Evolutionary conservation across 148 eudicot species (phyloP).

Genomic region (Amaranthus palmeri): DNA sequence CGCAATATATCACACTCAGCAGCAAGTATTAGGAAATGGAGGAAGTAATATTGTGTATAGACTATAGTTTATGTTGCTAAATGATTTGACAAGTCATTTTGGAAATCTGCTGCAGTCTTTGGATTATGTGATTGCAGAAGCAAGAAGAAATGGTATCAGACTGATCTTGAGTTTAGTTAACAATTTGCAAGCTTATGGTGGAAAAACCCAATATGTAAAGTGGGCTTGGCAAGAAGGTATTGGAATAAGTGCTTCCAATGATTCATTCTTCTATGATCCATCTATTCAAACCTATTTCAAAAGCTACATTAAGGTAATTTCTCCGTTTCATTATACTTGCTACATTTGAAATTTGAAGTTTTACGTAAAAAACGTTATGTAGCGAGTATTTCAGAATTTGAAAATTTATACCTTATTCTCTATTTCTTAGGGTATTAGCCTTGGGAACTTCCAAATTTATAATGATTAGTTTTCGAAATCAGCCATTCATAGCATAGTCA

Average conservation of each 20-base stretch:
- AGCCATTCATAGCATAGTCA: too few species aligned
- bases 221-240: slow-evolving; percentile 99
- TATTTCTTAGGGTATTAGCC: background rate
- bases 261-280: slow-evolving; percentile 96
- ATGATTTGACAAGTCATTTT: background rate
- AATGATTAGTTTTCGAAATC: too few species aligned
- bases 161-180: slow-evolving; percentile 72
- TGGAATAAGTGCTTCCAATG: slow-evolving; percentile 85
- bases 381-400: background rate
- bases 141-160: slow-evolving; percentile 57
- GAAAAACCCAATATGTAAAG: slow-evolving; percentile 89
- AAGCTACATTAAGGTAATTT: slow-evolving; percentile 70
- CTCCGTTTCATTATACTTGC: background rate
- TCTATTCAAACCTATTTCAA: slow-evolving; percentile 81
- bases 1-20: too few species aligned
- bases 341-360: too few species aligned
- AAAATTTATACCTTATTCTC: too few species aligned
- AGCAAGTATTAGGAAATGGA: too few species aligned
- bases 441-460: background rate
- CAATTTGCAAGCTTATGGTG: slow-evolving; percentile 91
- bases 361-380: too few species aligned
- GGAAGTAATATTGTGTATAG: background rate
- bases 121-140: slow-evolving; percentile 93
- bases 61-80: background rate
- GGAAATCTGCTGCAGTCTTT: slow-evolving; percentile 51